Conservation (phyloP, 805 yeast species). For the Saccharomycodes ludwigii region DNA sequence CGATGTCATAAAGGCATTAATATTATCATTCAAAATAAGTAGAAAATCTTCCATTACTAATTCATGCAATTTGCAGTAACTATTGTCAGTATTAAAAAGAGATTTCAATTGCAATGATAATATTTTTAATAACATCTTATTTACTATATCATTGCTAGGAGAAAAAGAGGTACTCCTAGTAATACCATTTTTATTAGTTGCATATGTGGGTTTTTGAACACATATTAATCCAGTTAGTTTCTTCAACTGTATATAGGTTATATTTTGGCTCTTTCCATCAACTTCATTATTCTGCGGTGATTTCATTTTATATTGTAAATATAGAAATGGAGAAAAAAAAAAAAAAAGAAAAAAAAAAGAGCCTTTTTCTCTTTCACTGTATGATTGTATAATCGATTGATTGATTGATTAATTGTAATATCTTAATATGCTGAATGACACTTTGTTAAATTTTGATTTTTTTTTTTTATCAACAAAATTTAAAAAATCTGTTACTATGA, state of each 20-base stretch:
- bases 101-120: conserved; percentile 26
- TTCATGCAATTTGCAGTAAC: no score
- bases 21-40: conserved; percentile 23
- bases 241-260: not conserved
- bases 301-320: not conserved
- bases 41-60: conserved; percentile 29
- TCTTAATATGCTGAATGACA: no score
- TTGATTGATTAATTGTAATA: no score
- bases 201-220: no score
- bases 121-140: conserved; percentile 18
- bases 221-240: no score
- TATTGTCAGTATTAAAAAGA: conserved; percentile 19
- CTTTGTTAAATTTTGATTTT: no score
- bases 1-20: conserved; percentile 27
- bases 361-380: no score
- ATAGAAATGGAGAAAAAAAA: not conserved
- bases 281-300: not conserved
- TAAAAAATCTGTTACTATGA: no score
- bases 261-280: not conserved
- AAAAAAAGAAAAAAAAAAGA: not conserved
- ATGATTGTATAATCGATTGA: no score
- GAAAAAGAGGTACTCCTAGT: no score
- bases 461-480: no score
- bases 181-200: no score
- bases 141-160: conserved; percentile 4